phyloP scores from a whole-genome alignment of 306 rosid genomes.

The Dicorynia guianensis region DNA sequence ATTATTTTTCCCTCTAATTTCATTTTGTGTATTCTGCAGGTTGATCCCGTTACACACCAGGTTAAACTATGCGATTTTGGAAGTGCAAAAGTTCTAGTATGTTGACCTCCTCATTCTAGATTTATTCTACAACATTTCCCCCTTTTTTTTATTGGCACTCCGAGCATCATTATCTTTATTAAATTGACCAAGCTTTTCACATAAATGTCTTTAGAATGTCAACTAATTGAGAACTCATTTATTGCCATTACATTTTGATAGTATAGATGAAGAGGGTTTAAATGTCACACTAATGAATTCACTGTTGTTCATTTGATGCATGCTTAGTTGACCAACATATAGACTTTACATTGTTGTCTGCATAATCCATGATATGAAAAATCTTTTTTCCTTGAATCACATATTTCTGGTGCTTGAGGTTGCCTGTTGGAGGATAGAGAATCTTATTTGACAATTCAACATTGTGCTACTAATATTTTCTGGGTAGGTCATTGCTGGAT shows the following conservation, averaged over 20 bases:
- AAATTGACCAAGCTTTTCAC: not conserved
- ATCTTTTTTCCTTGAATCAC: not conserved
- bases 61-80: conserved; percentile 98
- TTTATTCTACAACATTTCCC: conserved; percentile 15
- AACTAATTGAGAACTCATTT: conserved; percentile 17
- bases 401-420: not conserved
- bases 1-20: conserved; percentile 28
- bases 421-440: not conserved
- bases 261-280: not conserved
- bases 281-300: not conserved
- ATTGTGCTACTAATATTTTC: not conserved
- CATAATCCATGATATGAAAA: not conserved
- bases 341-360: not conserved
- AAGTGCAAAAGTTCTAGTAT: conserved; percentile 95
- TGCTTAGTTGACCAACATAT: not conserved
- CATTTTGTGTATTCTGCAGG: conserved; percentile 58
- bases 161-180: not conserved
- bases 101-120: conserved; percentile 44
- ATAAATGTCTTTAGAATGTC: not conserved
- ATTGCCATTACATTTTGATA: conserved; percentile 3
- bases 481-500: not conserved
- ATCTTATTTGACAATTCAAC: not conserved
- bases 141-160: not conserved
- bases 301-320: not conserved
- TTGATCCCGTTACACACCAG: conserved; percentile 95